Base-by-base conservation (phyloP, 257 asterid species). In the Knoxia roxburghii region DNA sequence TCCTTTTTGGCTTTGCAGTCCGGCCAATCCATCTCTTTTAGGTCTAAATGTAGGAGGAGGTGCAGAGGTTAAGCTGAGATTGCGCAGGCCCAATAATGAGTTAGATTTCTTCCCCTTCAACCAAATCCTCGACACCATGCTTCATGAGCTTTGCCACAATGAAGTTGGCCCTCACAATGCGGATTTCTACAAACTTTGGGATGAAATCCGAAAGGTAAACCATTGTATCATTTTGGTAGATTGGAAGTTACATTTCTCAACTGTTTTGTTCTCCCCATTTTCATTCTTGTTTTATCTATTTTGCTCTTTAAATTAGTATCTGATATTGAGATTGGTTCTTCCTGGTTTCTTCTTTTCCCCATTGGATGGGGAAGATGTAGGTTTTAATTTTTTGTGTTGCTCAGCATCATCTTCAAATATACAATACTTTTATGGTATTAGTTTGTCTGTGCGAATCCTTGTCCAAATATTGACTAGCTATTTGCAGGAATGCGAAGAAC, bases 111-210 rank as follows among this genome's bases (percentile, higher is more conserved):
- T 79, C 78, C 93, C 90, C 33, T 90, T 77, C 59, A 68, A 79
- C 61, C 90, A 85, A 46, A 81, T 85, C 79, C 86, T 90, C 10
- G 84, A 88, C 71, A 88, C 97, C 56, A 86, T 90, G 96, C 97
- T 90, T 77, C 96, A 88, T 33, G 97, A 90, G 82, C 96, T 88
- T 55, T 90, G 97, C 83, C 97, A 90, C 87, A 90, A 79, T 23
- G 88, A 83, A 60, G 58, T 72, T 72, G 97, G 96, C 49, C 93
- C 95, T 43, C 95, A 88, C 69, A 88, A 90, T 81, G 68, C 95
- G 37, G 85, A 79, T 75, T 90, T 90, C 77, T 90, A 90, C 91
- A 88, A 80, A 74, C 95, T 90, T 50, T 82, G 80, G 86, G 95
- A 85, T 68, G 90, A 86, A 81, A 77, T 90, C 63, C 78, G 89